Evolutionary conservation across 2,329 filamentous ascomycete species (phyloP), one percentile per base, ranked within the genome.

Genomic region (Thielaviopsis punctulata): DNA sequence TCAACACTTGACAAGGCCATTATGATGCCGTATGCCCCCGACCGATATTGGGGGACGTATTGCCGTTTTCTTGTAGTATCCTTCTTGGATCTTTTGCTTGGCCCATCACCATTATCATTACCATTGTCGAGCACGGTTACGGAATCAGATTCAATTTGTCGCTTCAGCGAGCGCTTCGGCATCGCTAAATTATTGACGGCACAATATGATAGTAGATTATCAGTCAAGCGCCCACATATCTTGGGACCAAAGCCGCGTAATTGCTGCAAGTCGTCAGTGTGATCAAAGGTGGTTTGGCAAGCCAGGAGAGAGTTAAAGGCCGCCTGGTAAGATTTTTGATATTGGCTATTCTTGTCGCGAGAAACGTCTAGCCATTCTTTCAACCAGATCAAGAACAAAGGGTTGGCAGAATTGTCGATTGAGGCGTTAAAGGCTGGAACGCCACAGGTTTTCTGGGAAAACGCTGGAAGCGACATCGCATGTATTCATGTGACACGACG

Each of bases 21-120:
- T 2, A 92, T 64, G 18, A 92, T 65, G 2, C 80, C 85, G 63
- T 87, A 92, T 0, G 80, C 72, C 0, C 86, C 86, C 5, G 84
- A 85, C n/a, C 84, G 75, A 53, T 82, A 72, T 6, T 71, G 67
- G 1, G 86, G 86, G 1, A 89, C 79, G 58, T 92, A 92, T 13
- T 77, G 67, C 59, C 80, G 86, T 13, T 71, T 59, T 59, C 78
- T 77, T n/a, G n/a, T n/a, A 41, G 72, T 69, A 1, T 68, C 59
- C 60, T 74, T 85, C 66, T 83, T 86, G 15, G 71, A 66, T 12
- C 30, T 2, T n/a, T 36, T 15, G 30, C 9, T 36, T 7, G 9
- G 30, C 13, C 4, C n/a, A 15, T 36, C 30, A 15, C 2, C 30
- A 36, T 36, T 36, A n/a, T n/a, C n/a, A n/a, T n/a, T n/a, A n/a